phyloP scores from a whole-genome alignment of 768 basidiomycete genomes.

The Lyophyllum decastes region DNA sequence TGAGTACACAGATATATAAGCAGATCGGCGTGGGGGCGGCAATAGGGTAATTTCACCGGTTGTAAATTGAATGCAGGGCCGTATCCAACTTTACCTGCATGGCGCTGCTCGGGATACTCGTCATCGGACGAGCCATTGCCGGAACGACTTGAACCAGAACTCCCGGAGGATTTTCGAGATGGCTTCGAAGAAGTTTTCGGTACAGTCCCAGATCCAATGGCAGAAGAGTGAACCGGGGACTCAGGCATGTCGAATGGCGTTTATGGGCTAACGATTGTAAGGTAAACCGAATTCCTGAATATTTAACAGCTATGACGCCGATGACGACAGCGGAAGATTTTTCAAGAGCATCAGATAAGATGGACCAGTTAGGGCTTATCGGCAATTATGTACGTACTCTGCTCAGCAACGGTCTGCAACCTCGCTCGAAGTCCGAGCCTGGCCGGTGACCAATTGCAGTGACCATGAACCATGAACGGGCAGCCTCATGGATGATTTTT shows the following conservation, averaged over 20 bases:
- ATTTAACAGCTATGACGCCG: constrained; percentile 1
- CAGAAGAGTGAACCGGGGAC: too few relatives aligned
- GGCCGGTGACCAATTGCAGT: too few relatives aligned
- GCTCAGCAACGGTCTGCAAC: background rate
- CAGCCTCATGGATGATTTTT: too few relatives aligned
- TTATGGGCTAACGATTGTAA: too few relatives aligned
- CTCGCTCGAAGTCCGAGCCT: too few relatives aligned
- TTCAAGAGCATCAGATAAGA: background rate
- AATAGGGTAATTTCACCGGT: constrained; percentile 28
- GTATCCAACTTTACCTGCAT: constrained; percentile 45
- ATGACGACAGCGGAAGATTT: background rate
- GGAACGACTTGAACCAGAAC: too few relatives aligned
- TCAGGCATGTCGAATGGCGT: too few relatives aligned
- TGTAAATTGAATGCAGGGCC: constrained; percentile 40
- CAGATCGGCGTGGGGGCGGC: background rate
- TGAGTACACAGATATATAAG: constrained; percentile 5
- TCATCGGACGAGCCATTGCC: background rate
- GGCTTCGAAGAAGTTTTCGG: background rate
- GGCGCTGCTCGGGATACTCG: constrained; percentile 40
- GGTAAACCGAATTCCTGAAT: too few relatives aligned
- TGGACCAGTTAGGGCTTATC: background rate
- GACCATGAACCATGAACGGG: too few relatives aligned
- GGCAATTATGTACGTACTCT: background rate
- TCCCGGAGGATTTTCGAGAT: background rate
- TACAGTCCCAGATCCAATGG: too few relatives aligned